Conservation (phyloP, 2,329 filamentous ascomycete genomes). For the Apiospora koreana region DNA sequence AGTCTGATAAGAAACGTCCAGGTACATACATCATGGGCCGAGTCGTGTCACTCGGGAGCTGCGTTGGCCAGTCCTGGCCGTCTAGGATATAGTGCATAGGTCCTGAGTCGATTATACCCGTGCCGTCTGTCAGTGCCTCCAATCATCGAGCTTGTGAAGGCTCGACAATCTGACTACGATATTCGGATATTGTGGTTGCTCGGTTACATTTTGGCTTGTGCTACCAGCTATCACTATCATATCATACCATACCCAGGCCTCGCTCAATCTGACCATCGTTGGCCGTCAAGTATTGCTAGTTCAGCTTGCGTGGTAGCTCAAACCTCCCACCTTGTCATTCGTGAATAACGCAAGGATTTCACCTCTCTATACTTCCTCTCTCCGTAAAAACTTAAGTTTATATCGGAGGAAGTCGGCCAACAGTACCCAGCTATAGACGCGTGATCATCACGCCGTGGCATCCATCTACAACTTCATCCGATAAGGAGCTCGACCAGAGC, state of each 20-base stretch:
- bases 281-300: neutral
- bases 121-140: neutral
- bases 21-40: neutral
- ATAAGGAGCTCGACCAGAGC: neutral
- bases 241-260: neutral
- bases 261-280: neutral
- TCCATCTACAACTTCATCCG: neutral
- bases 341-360: neutral
- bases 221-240: neutral
- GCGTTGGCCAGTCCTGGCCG: neutral
- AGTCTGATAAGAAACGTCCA: neutral
- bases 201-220: neutral
- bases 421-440: neutral
- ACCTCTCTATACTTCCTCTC: neutral
- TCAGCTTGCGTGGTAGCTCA: neutral
- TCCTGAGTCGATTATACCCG: neutral
- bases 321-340: neutral
- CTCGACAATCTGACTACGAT: neutral
- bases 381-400: neutral
- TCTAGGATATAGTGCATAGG: neutral
- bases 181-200: neutral
- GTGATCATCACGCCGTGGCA: neutral
- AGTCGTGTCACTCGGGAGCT: neutral
- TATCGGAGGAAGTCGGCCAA: neutral
- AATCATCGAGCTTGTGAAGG: neutral